Percentiles rank a stretch among this genome's conserved stretches.
phyloP scores from a whole-genome alignment of 129 eudicot genomes.

The Lactuca saligna region DNA sequence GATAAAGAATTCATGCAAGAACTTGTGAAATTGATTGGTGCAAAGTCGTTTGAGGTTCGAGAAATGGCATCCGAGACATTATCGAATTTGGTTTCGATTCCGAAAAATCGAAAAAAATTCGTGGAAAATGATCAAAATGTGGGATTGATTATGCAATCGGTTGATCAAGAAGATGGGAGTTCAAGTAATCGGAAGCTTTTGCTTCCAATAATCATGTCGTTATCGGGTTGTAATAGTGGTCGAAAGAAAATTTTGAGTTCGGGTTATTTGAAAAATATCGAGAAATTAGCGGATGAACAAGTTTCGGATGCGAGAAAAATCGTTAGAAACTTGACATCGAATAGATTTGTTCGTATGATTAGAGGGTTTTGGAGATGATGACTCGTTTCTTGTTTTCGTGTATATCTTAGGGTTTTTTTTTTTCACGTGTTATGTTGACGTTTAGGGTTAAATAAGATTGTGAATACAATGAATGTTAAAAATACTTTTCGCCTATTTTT shows the following conservation, averaged over 20 bases:
- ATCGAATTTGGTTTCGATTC: conserved; percentile 42
- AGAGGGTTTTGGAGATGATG: conserved; percentile 52
- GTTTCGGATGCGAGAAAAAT: conserved; percentile 59
- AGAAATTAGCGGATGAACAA: conserved; percentile 51
- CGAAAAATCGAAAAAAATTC: conserved; percentile 50
- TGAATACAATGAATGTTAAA: conserved; percentile 17
- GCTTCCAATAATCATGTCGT: conserved; percentile 51
- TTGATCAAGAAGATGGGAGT: conserved; percentile 45
- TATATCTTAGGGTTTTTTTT: conserved; percentile 4
- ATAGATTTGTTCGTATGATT: conserved; percentile 41
- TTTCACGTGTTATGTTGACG: neutral
- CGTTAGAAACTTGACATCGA: conserved; percentile 46
- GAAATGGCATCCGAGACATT: conserved; percentile 60
- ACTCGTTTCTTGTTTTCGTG: conserved; percentile 14
- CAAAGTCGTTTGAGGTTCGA: conserved; percentile 49
- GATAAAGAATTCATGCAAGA: conserved; percentile 59
- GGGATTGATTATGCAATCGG: conserved; percentile 42
- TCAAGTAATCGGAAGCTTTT: conserved; percentile 47
- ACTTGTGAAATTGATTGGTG: conserved; percentile 47
- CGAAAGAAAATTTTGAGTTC: conserved; percentile 55
- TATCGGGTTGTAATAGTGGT: conserved; percentile 52
- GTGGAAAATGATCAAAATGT: conserved; percentile 54
- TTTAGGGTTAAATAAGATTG: conserved; percentile 20
- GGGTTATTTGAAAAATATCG: conserved; percentile 55
- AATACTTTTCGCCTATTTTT: neutral